A percentile compares a stretch with the other conserved stretches of the same genome.
phyloP scores from a whole-genome alignment of 805 yeast species.

The Kregervanrija pseudodelftensis region DNA sequence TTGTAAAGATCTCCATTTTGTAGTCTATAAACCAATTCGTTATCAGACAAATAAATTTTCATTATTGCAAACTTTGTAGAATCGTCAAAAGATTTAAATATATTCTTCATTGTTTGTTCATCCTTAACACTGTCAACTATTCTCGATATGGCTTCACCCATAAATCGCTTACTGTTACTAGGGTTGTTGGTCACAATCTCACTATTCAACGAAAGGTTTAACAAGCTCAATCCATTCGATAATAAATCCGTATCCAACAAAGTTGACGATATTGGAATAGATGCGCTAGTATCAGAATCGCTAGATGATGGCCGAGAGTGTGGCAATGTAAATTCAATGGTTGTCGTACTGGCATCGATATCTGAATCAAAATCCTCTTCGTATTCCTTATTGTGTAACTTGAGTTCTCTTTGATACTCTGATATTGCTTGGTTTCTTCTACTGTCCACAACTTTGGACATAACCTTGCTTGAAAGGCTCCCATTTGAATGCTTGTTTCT shows the following conservation, averaged over 20 bases:
- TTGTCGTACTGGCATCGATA: neutral
- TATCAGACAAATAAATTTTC: constrained; percentile 15
- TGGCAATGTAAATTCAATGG: neutral
- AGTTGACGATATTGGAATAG: constrained; percentile 1
- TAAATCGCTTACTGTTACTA: constrained; percentile 6
- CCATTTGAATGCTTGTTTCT: too few species aligned
- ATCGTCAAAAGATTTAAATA: constrained; percentile 10
- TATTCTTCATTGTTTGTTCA: constrained; percentile 1
- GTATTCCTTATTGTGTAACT: too few species aligned
- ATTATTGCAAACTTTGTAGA: constrained; percentile 14
- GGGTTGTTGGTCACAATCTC: constrained; percentile 5
- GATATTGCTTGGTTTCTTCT: too few species aligned
- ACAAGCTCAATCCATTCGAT: constrained; percentile 11
- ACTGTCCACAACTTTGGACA: too few species aligned
- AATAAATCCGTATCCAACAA: constrained; percentile 5
- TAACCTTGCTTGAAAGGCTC: too few species aligned
- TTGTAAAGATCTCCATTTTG: neutral
- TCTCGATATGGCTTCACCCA: constrained; percentile 11
- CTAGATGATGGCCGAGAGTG: too few species aligned
- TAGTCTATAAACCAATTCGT: constrained; percentile 3
- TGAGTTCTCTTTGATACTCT: too few species aligned
- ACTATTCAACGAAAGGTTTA: constrained; percentile 14
- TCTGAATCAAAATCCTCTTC: neutral
- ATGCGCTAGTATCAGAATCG: constrained; percentile 2
- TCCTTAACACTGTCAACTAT: constrained; percentile 13